Evolutionary conservation across 768 basidiomycete genomes (phyloP), one percentile per base, ranked within the genome.

Genomic region (Psilocybe tampanensis): DNA sequence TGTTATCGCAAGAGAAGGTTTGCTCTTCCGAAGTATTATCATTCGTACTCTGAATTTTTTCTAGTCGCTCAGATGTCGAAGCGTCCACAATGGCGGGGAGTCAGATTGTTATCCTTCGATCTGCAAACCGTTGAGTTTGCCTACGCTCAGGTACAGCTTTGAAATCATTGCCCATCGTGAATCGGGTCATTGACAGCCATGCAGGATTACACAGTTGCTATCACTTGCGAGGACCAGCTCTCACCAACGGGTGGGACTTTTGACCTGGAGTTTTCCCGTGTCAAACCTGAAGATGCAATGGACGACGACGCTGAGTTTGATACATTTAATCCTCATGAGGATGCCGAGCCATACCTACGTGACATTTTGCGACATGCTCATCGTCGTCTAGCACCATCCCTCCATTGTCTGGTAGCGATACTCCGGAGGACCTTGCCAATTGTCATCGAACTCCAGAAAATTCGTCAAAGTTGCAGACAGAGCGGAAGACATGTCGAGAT

Each of bases 41-140:
- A 22, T 15, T 18, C 47, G 47, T 52, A 2, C 21, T 4, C 29
- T 43, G 44, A 17, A 6, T 26, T 12, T 58, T 61, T 12, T 58
- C 8, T 47, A 93, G 94, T 95, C 39, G 90, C 88, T 5, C 87
- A 90, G 68, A 90, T 95, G 86, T 83, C 90, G 15, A 86, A 88
- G 61, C 79, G 81, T 58, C 84, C 82, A 56, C 78, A 77, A 24
- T 94, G 90, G 87, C 72, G 73, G 19, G 92, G 90, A 64, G 84
- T 96, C 18, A 83, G 84, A n/a, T 74, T 96, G 50, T 79, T 95
- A 56, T 93, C 91, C 3, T 96, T 96, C 70, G 93, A 96, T 70
- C 74, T 96, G 15, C 93, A 93, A 65, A 94, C 92, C 0, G 94
- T 95, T n/a, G 89, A 94, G 64, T 90, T 96, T 66, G 85, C 86